Evolutionary conservation across 768 basidiomycete species (phyloP).

Genomic region (Suillus alpinus): DNA sequence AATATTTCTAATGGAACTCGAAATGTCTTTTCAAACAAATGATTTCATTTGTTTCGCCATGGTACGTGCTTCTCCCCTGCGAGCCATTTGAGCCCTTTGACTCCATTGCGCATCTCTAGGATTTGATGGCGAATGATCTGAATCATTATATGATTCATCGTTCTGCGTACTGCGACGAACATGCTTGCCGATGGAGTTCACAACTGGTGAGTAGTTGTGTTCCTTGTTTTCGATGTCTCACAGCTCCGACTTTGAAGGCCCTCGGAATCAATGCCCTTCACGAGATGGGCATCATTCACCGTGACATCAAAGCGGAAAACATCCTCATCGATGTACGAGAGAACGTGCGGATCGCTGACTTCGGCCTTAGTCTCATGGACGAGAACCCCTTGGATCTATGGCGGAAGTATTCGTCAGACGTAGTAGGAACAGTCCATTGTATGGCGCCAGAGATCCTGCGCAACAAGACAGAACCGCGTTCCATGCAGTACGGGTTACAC

Average conservation of each 20-base stretch:
- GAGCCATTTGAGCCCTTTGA: not conserved
- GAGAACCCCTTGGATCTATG: not conserved
- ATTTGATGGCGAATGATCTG: slow-evolving; percentile 39
- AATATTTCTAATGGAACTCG: slow-evolving; percentile 38
- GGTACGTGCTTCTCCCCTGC: slow-evolving; percentile 22
- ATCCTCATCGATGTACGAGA: not conserved
- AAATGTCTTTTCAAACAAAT: slow-evolving; percentile 33
- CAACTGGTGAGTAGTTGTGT: slow-evolving; percentile 33
- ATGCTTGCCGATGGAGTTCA: slow-evolving; percentile 29
- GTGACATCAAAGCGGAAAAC: slow-evolving; percentile 50
- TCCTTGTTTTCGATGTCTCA: not conserved
- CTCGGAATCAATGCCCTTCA: slow-evolving; percentile 46
- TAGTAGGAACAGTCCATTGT: not conserved
- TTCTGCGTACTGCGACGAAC: slow-evolving; percentile 7
- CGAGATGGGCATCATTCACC: slow-evolving; percentile 59
- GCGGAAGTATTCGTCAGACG: not conserved
- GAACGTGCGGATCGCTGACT: not conserved
- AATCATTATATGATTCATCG: slow-evolving; percentile 23
- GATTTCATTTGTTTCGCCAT: slow-evolving; percentile 36
- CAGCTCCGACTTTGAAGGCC: slow-evolving; percentile 23
- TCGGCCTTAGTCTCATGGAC: not conserved
- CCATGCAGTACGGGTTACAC: not conserved
- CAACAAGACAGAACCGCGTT: not conserved
- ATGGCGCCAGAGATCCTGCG: not conserved
- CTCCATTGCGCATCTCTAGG: slow-evolving; percentile 20